Evolutionary conservation across 495 filamentous ascomycete species (phyloP), one percentile per base, ranked within the genome.

Genomic region (Xylaria castorea): DNA sequence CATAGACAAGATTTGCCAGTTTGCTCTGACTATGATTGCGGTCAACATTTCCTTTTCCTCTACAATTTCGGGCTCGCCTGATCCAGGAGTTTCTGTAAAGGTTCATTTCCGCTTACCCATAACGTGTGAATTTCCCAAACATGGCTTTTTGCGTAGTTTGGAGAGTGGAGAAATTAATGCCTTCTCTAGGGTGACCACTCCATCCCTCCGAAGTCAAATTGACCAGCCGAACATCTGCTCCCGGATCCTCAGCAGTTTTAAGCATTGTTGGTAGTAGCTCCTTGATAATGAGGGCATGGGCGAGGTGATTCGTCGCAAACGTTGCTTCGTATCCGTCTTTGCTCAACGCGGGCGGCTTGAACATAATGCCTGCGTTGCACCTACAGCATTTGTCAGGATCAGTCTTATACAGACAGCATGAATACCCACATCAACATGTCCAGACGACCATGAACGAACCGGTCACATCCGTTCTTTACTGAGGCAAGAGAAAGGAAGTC

Each of bases 221-320:
- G 8, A 88, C 46, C 30, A 88, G 71, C 30, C 86, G 78, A 1
- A 86, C 85, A 38, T 83, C 80, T 1, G 80, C 72, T 42, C 76
- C 75, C 16, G 81, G 80, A 34, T 80, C 63, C 50, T 81, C 64
- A 55, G 85, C 83, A 0, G 90, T 91, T 34, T 81, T 75, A 32
- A 83, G 80, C n/a, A 94, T 79, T 1, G 82, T 83, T 0, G 90
- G 87, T 9, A 93, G 82, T 8, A 94, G 82, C 8, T 91, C 81
- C 60, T 87, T 85, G 27, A 89, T 90, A 34, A 94, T 82, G 9
- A 93, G 84, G 50, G 88, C 89, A 74, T 92, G 91, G 6, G 88
- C 89, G 69, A 94, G 78, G 77, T 94, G 88, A 76, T 94, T 94
- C 5, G 88, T 90, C n/a, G 89, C 90, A 71, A 93, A 89, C 68